These are phyloP conservation scores for Penicillium waksmanii DNA, from an alignment of 495 filamentous ascomycete genomes.

Conservation along the genomic window DNA sequence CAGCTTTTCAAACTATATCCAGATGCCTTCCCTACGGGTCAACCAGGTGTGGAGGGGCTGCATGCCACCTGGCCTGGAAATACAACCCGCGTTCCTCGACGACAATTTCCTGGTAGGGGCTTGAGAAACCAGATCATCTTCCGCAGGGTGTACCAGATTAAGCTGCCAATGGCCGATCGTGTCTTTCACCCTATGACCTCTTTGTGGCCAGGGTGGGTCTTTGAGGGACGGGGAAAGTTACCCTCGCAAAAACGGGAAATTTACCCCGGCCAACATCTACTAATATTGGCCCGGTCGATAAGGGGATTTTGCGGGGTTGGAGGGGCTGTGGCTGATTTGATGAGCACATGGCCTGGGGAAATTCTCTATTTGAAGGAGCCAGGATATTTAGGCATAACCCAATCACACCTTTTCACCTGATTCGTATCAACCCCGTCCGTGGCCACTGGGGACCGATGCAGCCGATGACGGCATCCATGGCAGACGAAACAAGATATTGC, in stretches of 20 bases:
- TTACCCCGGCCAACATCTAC: slow-evolving; percentile 1
- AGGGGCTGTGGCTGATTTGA: neutral
- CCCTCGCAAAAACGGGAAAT: slow-evolving; percentile 16
- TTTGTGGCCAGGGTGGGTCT: slow-evolving; percentile 6
- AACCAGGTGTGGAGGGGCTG: neutral
- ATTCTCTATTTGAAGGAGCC: neutral
- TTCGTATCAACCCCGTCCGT: neutral
- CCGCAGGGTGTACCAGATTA: slow-evolving; percentile 8
- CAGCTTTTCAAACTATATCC: neutral
- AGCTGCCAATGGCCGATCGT: slow-evolving; percentile 17
- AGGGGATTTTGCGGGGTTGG: neutral
- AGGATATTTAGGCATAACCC: neutral
- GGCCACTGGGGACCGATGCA: neutral
- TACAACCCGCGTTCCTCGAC: slow-evolving; percentile 1
- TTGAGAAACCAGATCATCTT: neutral
- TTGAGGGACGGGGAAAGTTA: slow-evolving; percentile 25
- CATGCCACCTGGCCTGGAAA: slow-evolving; percentile 2
- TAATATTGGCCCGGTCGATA: neutral
- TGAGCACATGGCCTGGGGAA: slow-evolving; percentile 2
- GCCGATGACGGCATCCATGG: neutral
- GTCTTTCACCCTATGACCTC: slow-evolving; percentile 3
- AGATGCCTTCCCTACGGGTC: neutral
- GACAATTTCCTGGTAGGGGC: neutral
- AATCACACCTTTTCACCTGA: neutral
- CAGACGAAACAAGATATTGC: no score